These are phyloP conservation scores for Candida vartiovaarae DNA, from an alignment of 805 yeast species.

Conservation along the genomic window DNA sequence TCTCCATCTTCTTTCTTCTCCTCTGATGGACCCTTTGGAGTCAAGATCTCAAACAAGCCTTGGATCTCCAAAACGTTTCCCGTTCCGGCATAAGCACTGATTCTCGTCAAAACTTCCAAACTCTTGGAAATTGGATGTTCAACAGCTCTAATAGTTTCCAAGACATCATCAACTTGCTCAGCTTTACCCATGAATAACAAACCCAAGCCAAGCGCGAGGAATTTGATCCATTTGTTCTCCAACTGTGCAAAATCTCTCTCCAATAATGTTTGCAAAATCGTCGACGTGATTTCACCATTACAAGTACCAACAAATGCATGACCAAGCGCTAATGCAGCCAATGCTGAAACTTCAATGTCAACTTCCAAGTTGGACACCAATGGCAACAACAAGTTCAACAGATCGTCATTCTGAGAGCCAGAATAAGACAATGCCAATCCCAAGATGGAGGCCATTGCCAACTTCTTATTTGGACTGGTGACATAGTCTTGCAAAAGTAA, in stretches of 20 bases:
- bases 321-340: conserved; percentile 89
- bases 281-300: conserved; percentile 89
- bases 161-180: conserved; percentile 88
- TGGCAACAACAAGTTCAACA: conserved; percentile 71
- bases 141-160: conserved; percentile 90
- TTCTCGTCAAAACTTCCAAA: conserved; percentile 80
- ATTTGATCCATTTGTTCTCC: conserved; percentile 79
- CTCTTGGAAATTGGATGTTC: conserved; percentile 91
- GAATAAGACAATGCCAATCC: conserved; percentile 95
- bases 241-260: conserved; percentile 78
- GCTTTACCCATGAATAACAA: conserved; percentile 88
- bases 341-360: conserved; percentile 70
- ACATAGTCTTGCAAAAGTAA: conserved; percentile 81
- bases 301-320: conserved; percentile 94
- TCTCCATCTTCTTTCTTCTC: conserved; percentile 53
- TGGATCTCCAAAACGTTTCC: conserved; percentile 96
- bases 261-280: conserved; percentile 81
- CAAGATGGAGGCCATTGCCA: conserved; percentile 75
- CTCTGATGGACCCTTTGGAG: conserved; percentile 54
- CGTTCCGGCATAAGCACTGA: conserved; percentile 95
- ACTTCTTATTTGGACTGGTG: conserved; percentile 49
- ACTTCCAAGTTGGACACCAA: conserved; percentile 69
- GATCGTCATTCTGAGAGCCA: conserved; percentile 84
- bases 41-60: conserved; percentile 80
- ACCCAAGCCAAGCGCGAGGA: conserved; percentile 89